Conservation (phyloP, 2,329 filamentous ascomycete genomes). For the Xylariomycetidae sp. region DNA sequence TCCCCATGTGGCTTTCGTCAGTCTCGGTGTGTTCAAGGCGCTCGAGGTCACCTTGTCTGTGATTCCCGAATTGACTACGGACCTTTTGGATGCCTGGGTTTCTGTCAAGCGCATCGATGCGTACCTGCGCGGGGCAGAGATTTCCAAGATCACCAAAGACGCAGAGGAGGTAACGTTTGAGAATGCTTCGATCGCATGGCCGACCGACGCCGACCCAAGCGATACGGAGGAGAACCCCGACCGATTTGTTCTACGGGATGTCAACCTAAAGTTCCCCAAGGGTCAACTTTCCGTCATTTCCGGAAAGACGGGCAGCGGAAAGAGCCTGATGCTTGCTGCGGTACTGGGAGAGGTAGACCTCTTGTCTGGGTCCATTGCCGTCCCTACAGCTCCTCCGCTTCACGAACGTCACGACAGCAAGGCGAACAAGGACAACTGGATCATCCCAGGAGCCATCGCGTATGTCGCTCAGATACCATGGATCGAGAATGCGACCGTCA, state of each 20-base stretch:
- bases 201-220: constrained; percentile 49
- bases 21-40: constrained; percentile 67
- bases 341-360: constrained; percentile 72
- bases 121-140: constrained; percentile 64
- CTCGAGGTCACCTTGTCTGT: constrained; percentile 66
- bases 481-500: constrained; percentile 77
- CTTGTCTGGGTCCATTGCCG: constrained; percentile 53
- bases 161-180: constrained; percentile 59
- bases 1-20: constrained; percentile 73
- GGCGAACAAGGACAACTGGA: constrained; percentile 61
- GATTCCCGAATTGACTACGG: constrained; percentile 66
- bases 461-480: constrained; percentile 77
- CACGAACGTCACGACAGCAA: constrained; percentile 54
- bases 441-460: constrained; percentile 62
- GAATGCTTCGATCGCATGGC: constrained; percentile 67
- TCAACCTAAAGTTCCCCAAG: constrained; percentile 61
- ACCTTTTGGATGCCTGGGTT: constrained; percentile 66
- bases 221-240: constrained; percentile 42
- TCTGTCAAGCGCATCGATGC: constrained; percentile 65
- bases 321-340: constrained; percentile 67
- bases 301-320: constrained; percentile 72
- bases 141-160: constrained; percentile 45
- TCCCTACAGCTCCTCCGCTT: constrained; percentile 43
- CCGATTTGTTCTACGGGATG: constrained; percentile 57
- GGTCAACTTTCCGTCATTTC: constrained; percentile 69